Evolutionary conservation across 1,284 basidiomycete genomes (phyloP).

Genomic region (Cystobasidium slooffiae): DNA sequence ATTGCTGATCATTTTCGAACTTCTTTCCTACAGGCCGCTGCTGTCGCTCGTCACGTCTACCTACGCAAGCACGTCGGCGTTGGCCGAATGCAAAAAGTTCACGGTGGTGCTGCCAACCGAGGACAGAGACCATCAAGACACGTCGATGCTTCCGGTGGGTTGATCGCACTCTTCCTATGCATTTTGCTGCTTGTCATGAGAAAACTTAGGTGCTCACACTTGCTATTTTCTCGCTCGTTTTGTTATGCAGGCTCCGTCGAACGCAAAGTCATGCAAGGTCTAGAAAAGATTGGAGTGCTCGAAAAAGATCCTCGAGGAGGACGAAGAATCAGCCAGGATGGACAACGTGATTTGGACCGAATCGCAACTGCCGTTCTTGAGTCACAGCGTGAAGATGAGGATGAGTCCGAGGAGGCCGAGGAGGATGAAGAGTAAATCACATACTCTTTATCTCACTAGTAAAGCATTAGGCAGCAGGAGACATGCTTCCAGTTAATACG

Average conservation of each 20-base stretch:
- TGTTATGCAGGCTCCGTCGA: conserved; percentile 52
- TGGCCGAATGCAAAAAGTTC: conserved; percentile 93
- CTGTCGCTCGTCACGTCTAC: conserved; percentile 98
- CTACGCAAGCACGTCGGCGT: conserved; percentile 98
- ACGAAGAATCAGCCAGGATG: conserved; percentile 94
- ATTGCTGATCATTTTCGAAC: conserved; percentile 1
- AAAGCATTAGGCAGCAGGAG: not conserved
- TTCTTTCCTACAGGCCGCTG: conserved; percentile 65
- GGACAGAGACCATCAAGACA: conserved; percentile 94
- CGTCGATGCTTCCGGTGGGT: conserved; percentile 75
- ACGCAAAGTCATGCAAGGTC: conserved; percentile 78
- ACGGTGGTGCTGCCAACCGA: conserved; percentile 93
- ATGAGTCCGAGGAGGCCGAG: conserved; percentile 82
- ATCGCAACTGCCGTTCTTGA: conserved; percentile 97
- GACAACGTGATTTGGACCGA: conserved; percentile 94
- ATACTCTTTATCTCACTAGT: not conserved
- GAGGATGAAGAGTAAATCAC: conserved; percentile 65
- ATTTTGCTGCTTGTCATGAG: not conserved
- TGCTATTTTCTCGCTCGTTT: not conserved
- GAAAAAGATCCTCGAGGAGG: conserved; percentile 91
- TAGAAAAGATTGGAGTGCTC: conserved; percentile 98
- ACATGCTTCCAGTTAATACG: too few species aligned
- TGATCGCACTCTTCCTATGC: not conserved
- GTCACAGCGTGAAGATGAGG: conserved; percentile 80
- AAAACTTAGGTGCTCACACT: not conserved